phyloP scores from a whole-genome alignment of 352 stramenopile species.

The Globisporangium rhizosaccharum region DNA sequence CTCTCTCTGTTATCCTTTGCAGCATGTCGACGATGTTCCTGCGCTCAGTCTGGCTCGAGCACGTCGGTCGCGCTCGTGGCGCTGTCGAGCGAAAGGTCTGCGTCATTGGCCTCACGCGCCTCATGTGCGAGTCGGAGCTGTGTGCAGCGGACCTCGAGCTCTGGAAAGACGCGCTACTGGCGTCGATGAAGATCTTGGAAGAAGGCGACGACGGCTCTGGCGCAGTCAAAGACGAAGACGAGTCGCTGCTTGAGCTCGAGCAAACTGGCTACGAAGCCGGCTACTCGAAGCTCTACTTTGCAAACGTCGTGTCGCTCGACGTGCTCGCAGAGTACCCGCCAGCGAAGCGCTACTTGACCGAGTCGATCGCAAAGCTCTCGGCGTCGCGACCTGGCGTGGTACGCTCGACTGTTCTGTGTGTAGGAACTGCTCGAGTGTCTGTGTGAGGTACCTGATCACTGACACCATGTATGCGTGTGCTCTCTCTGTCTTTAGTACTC shows the following conservation, averaged over 20 bases:
- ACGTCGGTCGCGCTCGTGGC: conserved; percentile 65
- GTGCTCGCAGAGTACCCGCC: conserved; percentile 74
- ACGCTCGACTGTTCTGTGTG: conserved; percentile 5
- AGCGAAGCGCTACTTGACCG: conserved; percentile 54
- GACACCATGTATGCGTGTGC: neutral
- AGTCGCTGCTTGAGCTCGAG: conserved; percentile 70
- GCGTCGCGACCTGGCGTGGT: conserved; percentile 61
- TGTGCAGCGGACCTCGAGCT: conserved; percentile 43
- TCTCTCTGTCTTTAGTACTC: conserved; percentile 34
- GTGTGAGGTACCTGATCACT: conserved; percentile 8
- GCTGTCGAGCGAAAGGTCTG: conserved; percentile 62
- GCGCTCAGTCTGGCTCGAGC: conserved; percentile 84
- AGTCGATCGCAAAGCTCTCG: conserved; percentile 67
- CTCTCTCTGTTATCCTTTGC: conserved; percentile 22
- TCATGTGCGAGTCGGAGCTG: conserved; percentile 73
- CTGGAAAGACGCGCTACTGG: conserved; percentile 46
- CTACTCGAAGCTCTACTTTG: conserved; percentile 93
- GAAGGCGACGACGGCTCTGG: conserved; percentile 53
- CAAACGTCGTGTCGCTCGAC: conserved; percentile 79
- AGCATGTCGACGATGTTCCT: conserved; percentile 91
- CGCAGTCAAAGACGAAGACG: conserved; percentile 72
- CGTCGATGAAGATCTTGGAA: conserved; percentile 54
- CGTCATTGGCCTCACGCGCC: conserved; percentile 56
- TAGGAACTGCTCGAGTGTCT: no score
- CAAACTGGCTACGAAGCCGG: conserved; percentile 91